Conservation (phyloP, 768 basidiomycete species). For the Lenzites betulinus region DNA sequence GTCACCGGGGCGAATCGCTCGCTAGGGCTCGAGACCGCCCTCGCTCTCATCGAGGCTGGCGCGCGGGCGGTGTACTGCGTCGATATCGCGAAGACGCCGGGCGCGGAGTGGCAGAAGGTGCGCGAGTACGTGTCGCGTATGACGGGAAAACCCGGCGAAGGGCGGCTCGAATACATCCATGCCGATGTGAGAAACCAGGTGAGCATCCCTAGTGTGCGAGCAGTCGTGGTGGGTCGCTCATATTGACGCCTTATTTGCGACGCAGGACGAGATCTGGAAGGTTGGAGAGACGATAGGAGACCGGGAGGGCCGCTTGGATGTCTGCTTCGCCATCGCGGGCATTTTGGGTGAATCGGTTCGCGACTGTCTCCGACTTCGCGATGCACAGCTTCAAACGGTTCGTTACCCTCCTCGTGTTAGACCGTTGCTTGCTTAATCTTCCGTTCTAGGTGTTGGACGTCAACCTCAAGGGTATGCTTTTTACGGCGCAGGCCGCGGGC, state of each 20-base stretch:
- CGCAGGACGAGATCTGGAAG: too few relatives aligned
- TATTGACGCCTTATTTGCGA: too few relatives aligned
- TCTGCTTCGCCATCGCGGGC: constrained; percentile 54
- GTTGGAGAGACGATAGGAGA: too few relatives aligned
- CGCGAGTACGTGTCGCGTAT: constrained; percentile 40
- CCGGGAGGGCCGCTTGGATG: too few relatives aligned
- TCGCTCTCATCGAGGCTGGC: constrained; percentile 72
- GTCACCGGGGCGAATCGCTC: constrained; percentile 45
- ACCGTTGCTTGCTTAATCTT: background rate
- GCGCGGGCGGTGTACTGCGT: too few relatives aligned
- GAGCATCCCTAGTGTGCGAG: background rate
- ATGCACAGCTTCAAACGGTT: constrained; percentile 4
- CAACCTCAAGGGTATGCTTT: too few relatives aligned
- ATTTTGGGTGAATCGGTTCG: constrained; percentile 53
- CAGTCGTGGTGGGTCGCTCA: background rate
- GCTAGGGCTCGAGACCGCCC: constrained; percentile 77
- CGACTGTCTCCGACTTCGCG: constrained; percentile 65
- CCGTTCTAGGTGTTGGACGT: constrained; percentile 27
- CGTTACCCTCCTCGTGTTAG: background rate
- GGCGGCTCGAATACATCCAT: constrained; percentile 58
- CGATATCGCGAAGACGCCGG: constrained; percentile 56
- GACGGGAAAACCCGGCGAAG: constrained; percentile 17
- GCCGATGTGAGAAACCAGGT: constrained; percentile 67
- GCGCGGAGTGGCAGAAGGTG: constrained; percentile 57
- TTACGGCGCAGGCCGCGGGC: too few relatives aligned